A percentile compares a stretch with the other conserved stretches of the same genome.
Evolutionary conservation across 768 basidiomycete species (phyloP).

Genomic region (Pisolithus tinctorius): DNA sequence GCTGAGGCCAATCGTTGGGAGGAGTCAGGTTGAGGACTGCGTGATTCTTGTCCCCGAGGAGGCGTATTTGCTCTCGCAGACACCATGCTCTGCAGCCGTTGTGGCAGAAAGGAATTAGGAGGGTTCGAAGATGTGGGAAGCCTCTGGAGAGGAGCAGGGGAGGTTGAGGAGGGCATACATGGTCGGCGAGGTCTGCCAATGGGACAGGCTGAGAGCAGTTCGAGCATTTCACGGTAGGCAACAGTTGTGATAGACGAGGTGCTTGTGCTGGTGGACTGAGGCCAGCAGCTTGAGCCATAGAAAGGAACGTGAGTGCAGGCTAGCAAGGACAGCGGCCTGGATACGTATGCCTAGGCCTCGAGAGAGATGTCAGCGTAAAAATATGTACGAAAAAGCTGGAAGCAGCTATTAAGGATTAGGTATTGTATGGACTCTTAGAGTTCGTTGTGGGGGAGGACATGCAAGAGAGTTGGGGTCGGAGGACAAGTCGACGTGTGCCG

Average conservation of each 20-base stretch:
- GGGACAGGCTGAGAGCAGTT: slow-evolving; percentile 67
- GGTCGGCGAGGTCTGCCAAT: slow-evolving; percentile 67
- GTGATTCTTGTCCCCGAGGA: slow-evolving; percentile 6
- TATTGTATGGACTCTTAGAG: background rate
- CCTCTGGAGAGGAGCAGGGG: slow-evolving; percentile 33
- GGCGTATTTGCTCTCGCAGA: slow-evolving; percentile 11
- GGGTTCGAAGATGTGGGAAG: slow-evolving; percentile 33
- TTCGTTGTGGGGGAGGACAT: slow-evolving; percentile 3
- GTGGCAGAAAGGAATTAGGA: slow-evolving; percentile 41
- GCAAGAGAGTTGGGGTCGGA: background rate
- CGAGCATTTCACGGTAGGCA: slow-evolving; percentile 84
- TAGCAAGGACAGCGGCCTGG: background rate
- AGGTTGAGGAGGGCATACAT: slow-evolving; percentile 58
- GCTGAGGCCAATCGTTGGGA: slow-evolving; percentile 20
- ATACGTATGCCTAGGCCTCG: background rate
- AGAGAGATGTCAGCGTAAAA: slow-evolving; percentile 5
- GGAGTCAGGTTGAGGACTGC: slow-evolving; percentile 17
- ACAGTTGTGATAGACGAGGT: slow-evolving; percentile 48
- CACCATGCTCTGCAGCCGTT: slow-evolving; percentile 43
- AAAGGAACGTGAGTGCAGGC: slow-evolving; percentile 13
- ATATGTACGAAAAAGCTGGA: slow-evolving; percentile 8
- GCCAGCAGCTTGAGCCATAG: slow-evolving; percentile 17
- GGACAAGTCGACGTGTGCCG: background rate
- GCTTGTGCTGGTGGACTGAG: slow-evolving; percentile 6
- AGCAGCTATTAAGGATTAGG: slow-evolving; percentile 6